Base-by-base conservation (phyloP, 2,329 filamentous ascomycete species). In the Paraphaeosphaeria minitans region DNA sequence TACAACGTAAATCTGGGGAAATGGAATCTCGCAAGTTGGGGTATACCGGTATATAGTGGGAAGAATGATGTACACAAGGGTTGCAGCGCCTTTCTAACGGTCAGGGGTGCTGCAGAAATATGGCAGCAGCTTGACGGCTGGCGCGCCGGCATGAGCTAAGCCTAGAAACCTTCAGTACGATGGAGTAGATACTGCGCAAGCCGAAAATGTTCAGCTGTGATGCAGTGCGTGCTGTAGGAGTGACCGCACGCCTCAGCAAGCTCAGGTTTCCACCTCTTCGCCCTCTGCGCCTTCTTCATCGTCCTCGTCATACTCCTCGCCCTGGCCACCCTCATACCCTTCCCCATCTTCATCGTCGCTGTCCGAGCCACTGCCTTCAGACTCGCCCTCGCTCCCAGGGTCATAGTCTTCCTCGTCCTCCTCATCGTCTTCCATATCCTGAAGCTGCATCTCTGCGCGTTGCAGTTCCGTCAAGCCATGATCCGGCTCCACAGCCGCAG, bases 361-460 rank as follows among this genome's bases (percentile, higher is more conserved):
- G 22, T 75, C 75, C 8, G 57, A 67, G 1, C 76, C 76, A 19
- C 70, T 72, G 7, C 76, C 77, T 46, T 78, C 77, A 29, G 76
- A 79, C 56, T 78, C 77, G 33, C 72, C 77, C 31, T 77, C 77
- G 41, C 71, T 76, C 0, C 74, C 77, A 4, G 77, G 77, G 53
- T 78, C 75, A 51, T 78, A 79, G 57, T 79, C 78, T 39, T 79
- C 77, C 41, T 78, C 75, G 53, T 79, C 78, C 39, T 79, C 77
- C 31, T 78, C 75, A 14, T 78, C 75, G 19, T 79, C 77, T 37
- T 79, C 77, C 42, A 71, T 62, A 13, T 79, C 75, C 43, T 74
- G 68, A 37, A 78, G 56, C 52, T 75, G 63, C 35, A 70, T 60
- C 63, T 78, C 74, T 2, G 77, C 77, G 56, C 77, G 76, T 53